Evolutionary conservation across 2,329 filamentous ascomycete species (phyloP), one percentile per base, ranked within the genome.

Genomic region (Fusarium tuaranense): DNA sequence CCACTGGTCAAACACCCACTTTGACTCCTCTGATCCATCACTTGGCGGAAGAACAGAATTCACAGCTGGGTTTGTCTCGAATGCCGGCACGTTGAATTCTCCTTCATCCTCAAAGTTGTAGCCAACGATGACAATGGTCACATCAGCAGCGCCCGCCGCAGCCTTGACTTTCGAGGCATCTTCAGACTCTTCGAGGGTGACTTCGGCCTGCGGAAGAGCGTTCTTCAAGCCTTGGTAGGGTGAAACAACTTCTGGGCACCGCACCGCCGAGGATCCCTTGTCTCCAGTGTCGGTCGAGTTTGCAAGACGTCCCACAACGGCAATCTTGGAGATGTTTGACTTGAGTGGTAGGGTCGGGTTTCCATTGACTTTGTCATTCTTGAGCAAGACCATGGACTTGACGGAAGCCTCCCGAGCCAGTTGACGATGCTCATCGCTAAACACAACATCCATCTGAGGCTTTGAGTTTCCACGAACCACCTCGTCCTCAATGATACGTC

Each of bases 381-480:
- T 75, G 9, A 78, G 51, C n/a, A 78, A 30, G 0, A 78, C 74
- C 64, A 77, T 76, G 9, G 76, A 72, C 32, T 70, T 68, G 10
- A 32, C 20, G 2, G 74, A 72, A 2, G 67, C 68, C 34, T 76
- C 75, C 6, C 58, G 25, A 1, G 76, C 74, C 16, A 78, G 65
- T 2, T 58, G 13, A 2, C 69, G 64, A 51, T 77, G 75, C 32
- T 76, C 69, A 1, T 69, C 39, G 25, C 69, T 74, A 22, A 78
- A 77, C 3, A 78, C 69, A 14, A 75, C 62, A 14, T 48, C 51
- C 5, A 7, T 27, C 9, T 59, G 12, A 5, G 66, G 71, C 1
- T 59, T 32, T 4, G 10, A 6, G 4, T 38, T 16, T 6, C 63
- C 67, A 14, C 59, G 22, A 4, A 41, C 7, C 14, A 55, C 41